Evolutionary conservation across 345 rosid genomes (phyloP), one percentile per base, ranked within the genome.

Genomic region (Arabis alpina): DNA sequence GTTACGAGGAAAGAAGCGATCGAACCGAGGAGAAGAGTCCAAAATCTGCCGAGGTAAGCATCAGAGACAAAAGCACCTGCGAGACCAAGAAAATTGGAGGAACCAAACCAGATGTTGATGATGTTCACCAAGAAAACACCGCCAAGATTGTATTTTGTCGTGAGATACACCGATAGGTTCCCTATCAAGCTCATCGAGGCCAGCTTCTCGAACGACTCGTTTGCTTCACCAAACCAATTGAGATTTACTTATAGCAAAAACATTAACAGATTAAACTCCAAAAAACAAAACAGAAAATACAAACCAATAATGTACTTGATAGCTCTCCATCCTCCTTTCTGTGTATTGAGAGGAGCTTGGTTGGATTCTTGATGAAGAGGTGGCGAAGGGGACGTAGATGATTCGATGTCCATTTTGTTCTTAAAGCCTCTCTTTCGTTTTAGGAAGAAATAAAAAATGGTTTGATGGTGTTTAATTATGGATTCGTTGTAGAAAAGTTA

Each of bases 151-250:
- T 86, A 90, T 45, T 77, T 73, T 2, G 25, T 76, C 24, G 76
- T 76, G 66, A 90, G 77, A 75, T 84, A 86, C 45, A 89, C 79
- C 23, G 82, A 68, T 47, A 88, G 41, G 66, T 86, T 83, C 37
- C n/a, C 80, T 27, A 88, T 75, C 71, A 88, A 67, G 56, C 92
- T 78, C 90, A 88, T 82, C 1, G 90, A 88, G 11, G 97, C 93
- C 68, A 85, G 66, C 76, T 86, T 90, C 84, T 88, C 96, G 45
- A 90, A 86, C 0, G 92, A 79, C 64, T 90, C 85, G 32, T 90
- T 90, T 70, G 84, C 92, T 83, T 68, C 64, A 70, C 13, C 28
- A 50, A 42, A 10, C 47, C 10, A 27, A 60, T 6, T 3, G 12
- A 24, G 16, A 36, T 40, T 45, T 10, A 45, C n/a, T 42, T 30